Base-by-base conservation (phyloP, 192 early-diverging fungal genomes). In the Coemansia sp. region DNA sequence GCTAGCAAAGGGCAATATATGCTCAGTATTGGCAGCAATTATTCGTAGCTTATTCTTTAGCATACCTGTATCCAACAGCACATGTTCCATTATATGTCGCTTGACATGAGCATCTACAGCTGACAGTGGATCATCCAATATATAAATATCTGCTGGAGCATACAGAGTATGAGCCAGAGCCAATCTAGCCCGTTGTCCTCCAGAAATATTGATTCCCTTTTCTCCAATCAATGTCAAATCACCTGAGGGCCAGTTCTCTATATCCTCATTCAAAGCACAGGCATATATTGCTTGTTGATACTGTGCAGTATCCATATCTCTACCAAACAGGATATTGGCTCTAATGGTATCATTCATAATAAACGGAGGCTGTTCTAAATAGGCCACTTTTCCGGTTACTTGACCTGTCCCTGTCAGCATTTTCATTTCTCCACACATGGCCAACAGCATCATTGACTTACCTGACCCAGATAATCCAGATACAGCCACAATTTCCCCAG, bases 341-440 rank as follows among this genome's bases (percentile, higher is more conserved):
- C 75, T 60, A n/a, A 82, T 39, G 0, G 75, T 70, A 32, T 41
- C 70, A 55, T 72, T 61, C 66, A 76, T 65, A 39, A 82, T 72
- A 57, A 58, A 77, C 3, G 79, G 66, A 52, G 64, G 54, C 43
- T 79, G 76, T 27, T 63, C 51, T 4, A 73, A 61, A 47, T 73
- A 79, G 2, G 59, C 68, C 49, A 73, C 69, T 2, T 69, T 64
- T 2, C 92, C 92, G 38, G 87, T 79, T 9, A 95, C 64, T 35
- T 62, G 79, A 4, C 92, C 91, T 2, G 84, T 70, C 12, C 92
- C 93, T 9, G 39, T 62, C 5, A 79, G 47, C 60, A 87, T 84
- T 57, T 90, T 87, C 88, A 93, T 95, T 73, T 98, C 94, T 3
- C 82, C 78, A 32, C 77, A 72, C 10, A 87, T 64, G 14, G 79